phyloP scores from a whole-genome alignment of 2,329 filamentous ascomycete species.

The Teratosphaeriaceae sp. region DNA sequence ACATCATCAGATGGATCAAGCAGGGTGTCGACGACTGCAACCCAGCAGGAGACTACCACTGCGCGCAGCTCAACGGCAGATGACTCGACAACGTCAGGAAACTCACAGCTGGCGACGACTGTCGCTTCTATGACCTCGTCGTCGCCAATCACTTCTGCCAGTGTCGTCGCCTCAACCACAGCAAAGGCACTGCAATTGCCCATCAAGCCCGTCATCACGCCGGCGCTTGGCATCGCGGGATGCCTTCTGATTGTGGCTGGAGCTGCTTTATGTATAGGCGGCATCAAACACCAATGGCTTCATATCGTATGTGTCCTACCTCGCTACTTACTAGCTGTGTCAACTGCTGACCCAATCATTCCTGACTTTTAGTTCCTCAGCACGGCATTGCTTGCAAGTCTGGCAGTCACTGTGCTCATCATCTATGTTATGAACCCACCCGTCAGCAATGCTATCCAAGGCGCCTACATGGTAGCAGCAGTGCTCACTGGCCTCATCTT shows the following conservation, averaged over 20 bases:
- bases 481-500: slow-evolving; percentile 67
- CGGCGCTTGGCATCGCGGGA: slow-evolving; percentile 73
- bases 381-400: slow-evolving; percentile 61
- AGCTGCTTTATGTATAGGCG: slow-evolving; percentile 64
- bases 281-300: slow-evolving; percentile 71
- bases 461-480: slow-evolving; percentile 75
- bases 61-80: neutral
- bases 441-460: slow-evolving; percentile 68
- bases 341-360: too few relatives aligned
- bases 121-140: neutral
- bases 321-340: too few relatives aligned
- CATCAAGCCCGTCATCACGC: slow-evolving; percentile 66
- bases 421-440: slow-evolving; percentile 82
- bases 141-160: neutral
- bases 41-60: neutral
- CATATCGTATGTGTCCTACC: too few relatives aligned
- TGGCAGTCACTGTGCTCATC: slow-evolving; percentile 74
- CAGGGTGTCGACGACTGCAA: neutral
- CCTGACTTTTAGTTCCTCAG: too few relatives aligned
- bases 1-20: neutral
- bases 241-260: slow-evolving; percentile 69
- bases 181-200: slow-evolving; percentile 57
- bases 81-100: neutral
- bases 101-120: neutral
- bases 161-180: neutral